These are phyloP conservation scores for Limnanthes douglasii DNA, from an alignment of 345 rosid species.

Conservation along the genomic window DNA sequence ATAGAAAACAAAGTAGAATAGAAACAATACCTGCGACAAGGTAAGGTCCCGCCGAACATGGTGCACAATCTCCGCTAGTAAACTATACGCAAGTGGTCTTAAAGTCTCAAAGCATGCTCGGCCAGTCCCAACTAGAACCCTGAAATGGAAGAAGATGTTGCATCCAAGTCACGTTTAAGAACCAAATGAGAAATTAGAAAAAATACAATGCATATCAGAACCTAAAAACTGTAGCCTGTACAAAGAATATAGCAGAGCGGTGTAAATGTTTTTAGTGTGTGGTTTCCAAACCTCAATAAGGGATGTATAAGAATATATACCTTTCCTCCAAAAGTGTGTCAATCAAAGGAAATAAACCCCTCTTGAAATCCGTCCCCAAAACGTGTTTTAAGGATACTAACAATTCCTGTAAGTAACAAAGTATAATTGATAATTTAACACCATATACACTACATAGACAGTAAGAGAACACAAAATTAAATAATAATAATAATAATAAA, in stretches of 20 bases:
- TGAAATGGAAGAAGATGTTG: slow-evolving; percentile 12
- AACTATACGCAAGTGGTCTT: slow-evolving; percentile 97
- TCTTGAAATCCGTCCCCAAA: slow-evolving; percentile 92
- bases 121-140: slow-evolving; percentile 97
- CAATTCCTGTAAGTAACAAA: slow-evolving; percentile 59
- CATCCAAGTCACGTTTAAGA: no score
- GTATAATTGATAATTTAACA: slow-evolving; percentile 6
- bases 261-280: slow-evolving; percentile 1
- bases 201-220: no score
- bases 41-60: slow-evolving; percentile 91
- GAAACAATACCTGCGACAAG: slow-evolving; percentile 53
- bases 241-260: no score
- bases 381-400: slow-evolving; percentile 95
- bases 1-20: neutral
- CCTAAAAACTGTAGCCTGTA: no score
- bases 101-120: slow-evolving; percentile 95
- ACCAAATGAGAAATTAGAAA: no score
- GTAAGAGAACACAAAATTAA: slow-evolving; percentile 1
- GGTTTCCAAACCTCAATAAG: slow-evolving; percentile 2
- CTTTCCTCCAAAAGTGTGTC: slow-evolving; percentile 94
- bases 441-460: slow-evolving; percentile 1
- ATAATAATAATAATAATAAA: slow-evolving; percentile 1
- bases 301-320: slow-evolving; percentile 19
- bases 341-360: slow-evolving; percentile 95
- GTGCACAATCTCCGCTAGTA: slow-evolving; percentile 96